Conservation (phyloP, 2,329 filamentous ascomycete species). For the Raffaelea ambrosiae region DNA sequence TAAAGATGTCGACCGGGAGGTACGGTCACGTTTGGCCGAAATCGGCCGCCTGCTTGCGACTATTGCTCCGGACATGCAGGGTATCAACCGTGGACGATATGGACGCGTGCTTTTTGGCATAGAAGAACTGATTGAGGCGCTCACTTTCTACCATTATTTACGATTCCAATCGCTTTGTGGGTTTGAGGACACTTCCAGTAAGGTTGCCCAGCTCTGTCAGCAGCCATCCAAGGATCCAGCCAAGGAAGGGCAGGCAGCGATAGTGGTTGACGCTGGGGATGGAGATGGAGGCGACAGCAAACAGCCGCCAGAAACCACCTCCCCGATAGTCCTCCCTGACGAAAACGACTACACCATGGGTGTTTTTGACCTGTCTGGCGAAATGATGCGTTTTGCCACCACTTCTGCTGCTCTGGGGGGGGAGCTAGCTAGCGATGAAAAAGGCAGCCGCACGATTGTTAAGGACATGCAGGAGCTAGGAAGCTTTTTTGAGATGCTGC, state of each 20-base stretch:
- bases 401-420: conserved; percentile 74
- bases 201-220: conserved; percentile 29
- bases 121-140: conserved; percentile 90
- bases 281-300: conserved; percentile 22
- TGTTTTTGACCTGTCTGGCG: conserved; percentile 87
- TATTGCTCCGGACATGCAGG: conserved; percentile 65
- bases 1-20: conserved; percentile 59
- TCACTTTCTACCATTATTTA: conserved; percentile 85
- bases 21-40: conserved; percentile 57
- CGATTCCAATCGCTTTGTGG: conserved; percentile 66
- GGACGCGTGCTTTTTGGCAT: conserved; percentile 71
- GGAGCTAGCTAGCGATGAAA: conserved; percentile 30
- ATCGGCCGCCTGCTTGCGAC: conserved; percentile 61
- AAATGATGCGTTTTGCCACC: conserved; percentile 95
- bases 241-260: background rate
- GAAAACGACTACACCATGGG: conserved; percentile 83
- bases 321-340: conserved; percentile 50
- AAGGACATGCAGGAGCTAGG: conserved; percentile 73
- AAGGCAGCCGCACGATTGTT: conserved; percentile 51
- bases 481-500: conserved; percentile 66
- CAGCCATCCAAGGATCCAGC: conserved; percentile 19
- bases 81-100: conserved; percentile 78
- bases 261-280: no score
- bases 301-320: background rate
- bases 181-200: conserved; percentile 47